Conservation (phyloP, 768 basidiomycete genomes). For the Amyloporia xantha region DNA sequence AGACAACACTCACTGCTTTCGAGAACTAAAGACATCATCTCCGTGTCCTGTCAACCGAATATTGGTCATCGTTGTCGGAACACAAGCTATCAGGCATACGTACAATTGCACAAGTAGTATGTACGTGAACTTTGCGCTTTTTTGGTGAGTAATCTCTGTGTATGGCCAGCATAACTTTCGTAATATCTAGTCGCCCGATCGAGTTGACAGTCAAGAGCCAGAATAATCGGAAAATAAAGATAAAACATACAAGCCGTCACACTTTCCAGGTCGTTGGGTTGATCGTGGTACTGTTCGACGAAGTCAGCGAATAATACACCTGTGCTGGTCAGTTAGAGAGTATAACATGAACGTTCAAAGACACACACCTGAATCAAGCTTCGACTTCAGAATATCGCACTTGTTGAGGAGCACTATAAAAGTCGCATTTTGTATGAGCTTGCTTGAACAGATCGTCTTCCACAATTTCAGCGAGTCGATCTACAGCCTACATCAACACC, state of each 20-base stretch:
- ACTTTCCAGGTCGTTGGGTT: constrained; percentile 43
- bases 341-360: too few relatives aligned
- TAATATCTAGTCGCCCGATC: constrained; percentile 35
- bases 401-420: constrained; percentile 62
- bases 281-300: constrained; percentile 46
- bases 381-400: constrained; percentile 49
- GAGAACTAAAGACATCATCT: constrained; percentile 43
- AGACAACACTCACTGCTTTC: constrained; percentile 34
- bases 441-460: constrained; percentile 55
- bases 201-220: background rate
- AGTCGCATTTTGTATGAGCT: constrained; percentile 44
- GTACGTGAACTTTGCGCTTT: constrained; percentile 42
- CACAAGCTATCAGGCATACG: constrained; percentile 16
- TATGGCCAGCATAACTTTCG: constrained; percentile 40
- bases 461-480: constrained; percentile 52
- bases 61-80: background rate
- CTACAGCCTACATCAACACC: constrained; percentile 21
- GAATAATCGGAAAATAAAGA: background rate
- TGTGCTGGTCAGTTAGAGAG: too few relatives aligned
- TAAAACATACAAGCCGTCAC: constrained; percentile 44
- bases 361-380: constrained; percentile 38
- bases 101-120: constrained; percentile 54
- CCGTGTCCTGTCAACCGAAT: constrained; percentile 31
- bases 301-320: constrained; percentile 41
- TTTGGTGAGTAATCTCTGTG: constrained; percentile 45